Base-by-base conservation (phyloP, 768 basidiomycete species). In the Podaxis rugospora region DNA sequence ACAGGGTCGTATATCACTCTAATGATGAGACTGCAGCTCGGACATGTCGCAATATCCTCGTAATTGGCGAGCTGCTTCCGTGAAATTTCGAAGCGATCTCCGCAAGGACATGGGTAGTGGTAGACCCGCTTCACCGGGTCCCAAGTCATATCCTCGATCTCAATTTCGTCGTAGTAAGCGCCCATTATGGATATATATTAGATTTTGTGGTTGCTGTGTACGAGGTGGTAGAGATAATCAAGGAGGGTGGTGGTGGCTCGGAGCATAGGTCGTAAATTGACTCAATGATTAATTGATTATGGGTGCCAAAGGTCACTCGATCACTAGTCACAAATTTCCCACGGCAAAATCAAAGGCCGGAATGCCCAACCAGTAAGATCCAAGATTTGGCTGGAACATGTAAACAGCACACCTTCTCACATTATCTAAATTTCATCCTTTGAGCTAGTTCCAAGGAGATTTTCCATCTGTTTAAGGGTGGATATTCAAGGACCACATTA, bases 81-180 rank as follows among this genome's bases (percentile, higher is more conserved):
- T 32, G 90, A 86, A 65, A 98, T 98, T 74, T 98, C 96, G 76
- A 98, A 99, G 44, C 95, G 87, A 76, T 99, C 96, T 7, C 96
- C 96, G 69, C 96, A 98, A 1, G 96, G 95, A 70, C 95, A 99
- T 0, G 95, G 96, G 72, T 95, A 97, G 78, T 98, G 95, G 69
- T 88, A 98, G 4, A 98, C 90, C 44, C 81, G 71, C 69, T 89
- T 91, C 58, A 81, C 84, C 23, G 81, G 80, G 71, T 96, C 94
- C 92, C 93, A 97, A 14, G 77, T 83, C 88, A 97, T 95, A 69
- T 97, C 95, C 70, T 98, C 96, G 56, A 98, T 97, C 71, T 98
- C 95, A 27, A 98, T 86, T 74, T 97, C 95, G 78, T 98, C 95
- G 79, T 98, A 95, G 74, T 91, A 93, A 21, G 88, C 88, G 14